Conservation (phyloP, 495 filamentous ascomycete genomes). For the Cercophora scortea region DNA sequence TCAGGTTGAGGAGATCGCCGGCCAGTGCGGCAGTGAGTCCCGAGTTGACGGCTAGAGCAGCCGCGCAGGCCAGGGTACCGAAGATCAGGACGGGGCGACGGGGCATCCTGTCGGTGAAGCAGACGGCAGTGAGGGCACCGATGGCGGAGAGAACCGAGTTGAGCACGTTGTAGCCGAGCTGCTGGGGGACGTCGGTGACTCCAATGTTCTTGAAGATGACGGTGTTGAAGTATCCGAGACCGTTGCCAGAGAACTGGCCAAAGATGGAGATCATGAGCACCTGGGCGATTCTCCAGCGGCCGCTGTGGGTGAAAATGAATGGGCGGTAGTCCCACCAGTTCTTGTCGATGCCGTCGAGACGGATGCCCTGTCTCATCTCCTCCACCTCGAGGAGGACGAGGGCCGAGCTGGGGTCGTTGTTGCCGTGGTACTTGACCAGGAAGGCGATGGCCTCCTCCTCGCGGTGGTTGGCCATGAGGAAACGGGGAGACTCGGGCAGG, state of each 20-base stretch:
- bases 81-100: constrained; percentile 36
- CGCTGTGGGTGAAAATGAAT: constrained; percentile 33
- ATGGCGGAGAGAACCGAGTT: constrained; percentile 37
- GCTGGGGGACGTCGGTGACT: constrained; percentile 21
- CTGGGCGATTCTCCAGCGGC: constrained; percentile 40
- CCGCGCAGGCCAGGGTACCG: constrained; percentile 39
- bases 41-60: constrained; percentile 41
- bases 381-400: constrained; percentile 49
- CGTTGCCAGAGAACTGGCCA: constrained; percentile 46
- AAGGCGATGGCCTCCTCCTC: constrained; percentile 45
- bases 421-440: constrained; percentile 52
- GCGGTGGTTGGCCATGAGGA: constrained; percentile 48
- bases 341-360: constrained; percentile 48
- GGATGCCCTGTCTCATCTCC: constrained; percentile 53
- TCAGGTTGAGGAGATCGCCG: constrained; percentile 9
- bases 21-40: constrained; percentile 35
- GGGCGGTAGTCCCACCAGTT: constrained; percentile 38
- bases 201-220: constrained; percentile 26
- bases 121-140: constrained; percentile 35
- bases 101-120: constrained; percentile 35
- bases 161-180: constrained; percentile 40
- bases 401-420: constrained; percentile 41
- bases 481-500: constrained; percentile 58
- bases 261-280: constrained; percentile 46
- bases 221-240: constrained; percentile 35